These are phyloP conservation scores for Cenchrus fungigraminus DNA, from an alignment of 176 grass and related monocot genomes.

Conservation along the genomic window DNA sequence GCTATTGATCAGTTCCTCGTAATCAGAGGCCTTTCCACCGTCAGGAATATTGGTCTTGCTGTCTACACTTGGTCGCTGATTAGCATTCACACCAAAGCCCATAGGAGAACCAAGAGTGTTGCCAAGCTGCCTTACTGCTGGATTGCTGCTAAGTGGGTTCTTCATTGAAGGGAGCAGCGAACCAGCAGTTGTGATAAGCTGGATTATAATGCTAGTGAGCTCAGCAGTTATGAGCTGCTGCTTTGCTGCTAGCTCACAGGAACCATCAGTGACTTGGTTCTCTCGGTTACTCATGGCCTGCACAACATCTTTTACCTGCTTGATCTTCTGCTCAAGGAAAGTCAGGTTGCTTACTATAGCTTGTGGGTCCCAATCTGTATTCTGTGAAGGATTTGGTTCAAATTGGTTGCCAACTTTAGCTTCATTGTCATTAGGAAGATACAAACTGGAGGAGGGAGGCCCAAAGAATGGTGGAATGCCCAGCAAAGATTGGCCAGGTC, in stretches of 20 bases:
- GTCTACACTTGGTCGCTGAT: slow-evolving; percentile 43
- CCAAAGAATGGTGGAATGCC: slow-evolving; percentile 51
- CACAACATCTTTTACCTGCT: slow-evolving; percentile 82
- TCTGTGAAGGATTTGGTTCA: slow-evolving; percentile 55
- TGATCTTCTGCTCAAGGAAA: slow-evolving; percentile 92
- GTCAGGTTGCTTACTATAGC: slow-evolving; percentile 74
- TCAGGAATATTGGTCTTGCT: slow-evolving; percentile 43
- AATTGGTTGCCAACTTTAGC: slow-evolving; percentile 53
- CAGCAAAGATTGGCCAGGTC: slow-evolving; percentile 54
- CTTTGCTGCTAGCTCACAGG: slow-evolving; percentile 61
- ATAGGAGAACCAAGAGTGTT: slow-evolving; percentile 52
- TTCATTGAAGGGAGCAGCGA: slow-evolving; percentile 86
- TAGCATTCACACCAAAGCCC: slow-evolving; percentile 45
- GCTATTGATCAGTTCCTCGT: slow-evolving; percentile 60
- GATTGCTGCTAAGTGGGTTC: slow-evolving; percentile 71
- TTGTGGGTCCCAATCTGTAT: slow-evolving; percentile 71
- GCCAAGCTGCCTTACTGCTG: slow-evolving; percentile 55
- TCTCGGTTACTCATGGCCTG: slow-evolving; percentile 60
- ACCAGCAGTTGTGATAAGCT: slow-evolving; percentile 84
- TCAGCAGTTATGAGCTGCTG: slow-evolving; percentile 84
- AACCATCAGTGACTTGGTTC: slow-evolving; percentile 46
- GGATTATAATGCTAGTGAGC: slow-evolving; percentile 91
- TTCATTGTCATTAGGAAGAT: slow-evolving; percentile 54
- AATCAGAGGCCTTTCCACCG: slow-evolving; percentile 51
- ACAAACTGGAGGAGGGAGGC: slow-evolving; percentile 49